Base-by-base conservation (phyloP, 805 yeast species). In the Candida multigemmis region DNA sequence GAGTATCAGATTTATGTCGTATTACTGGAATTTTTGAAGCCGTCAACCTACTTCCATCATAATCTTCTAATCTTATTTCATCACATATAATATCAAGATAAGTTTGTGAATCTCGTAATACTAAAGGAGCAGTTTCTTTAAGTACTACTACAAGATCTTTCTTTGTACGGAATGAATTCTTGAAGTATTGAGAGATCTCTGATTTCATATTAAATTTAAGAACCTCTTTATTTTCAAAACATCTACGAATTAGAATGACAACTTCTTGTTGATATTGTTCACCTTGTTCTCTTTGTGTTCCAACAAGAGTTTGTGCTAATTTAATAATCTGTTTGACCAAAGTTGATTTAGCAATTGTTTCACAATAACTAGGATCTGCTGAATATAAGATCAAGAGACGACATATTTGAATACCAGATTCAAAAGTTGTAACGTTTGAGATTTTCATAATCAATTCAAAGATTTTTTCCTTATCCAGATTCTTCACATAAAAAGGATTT, bases 211-310 rank as follows among this genome's bases (percentile, higher is more conserved):
- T 52, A 7, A 56, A 54, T 16, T 60, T 56, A 4, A 84, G 53
- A 8, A 70, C 53, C 0, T 60, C 65, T 0, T 56, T 46, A 3
- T 73, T 68, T 48, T 86, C 96, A 46, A 77, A 73, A 31, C 86
- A 76, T 23, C 80, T 61, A 44, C 95, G 68, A 2, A 77, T 47
- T 18, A 85, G 53, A 8, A 72, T 56, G 1, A 74, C 59, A 12
- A 49, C 19, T 6, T 22, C 28, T 15, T 31, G 33, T 28, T 41
- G 45, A 16, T 33, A 35, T 8, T 22, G 14, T 14, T 38, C 38
- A n/a, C 30, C 28, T 14, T 33, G 29, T 7, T 34, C 33, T 7
- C 24, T 19, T 8, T 24, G 32, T 12, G 22, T 28, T 10, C 30
- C 50, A 4, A 56, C 42, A 33, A 57, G 53, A 3, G 34, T 26